Percentiles rank a stretch among this genome's conserved stretches.
Conservation (phyloP, 306 rosid species). For the Begonia loranthoides region DNA sequence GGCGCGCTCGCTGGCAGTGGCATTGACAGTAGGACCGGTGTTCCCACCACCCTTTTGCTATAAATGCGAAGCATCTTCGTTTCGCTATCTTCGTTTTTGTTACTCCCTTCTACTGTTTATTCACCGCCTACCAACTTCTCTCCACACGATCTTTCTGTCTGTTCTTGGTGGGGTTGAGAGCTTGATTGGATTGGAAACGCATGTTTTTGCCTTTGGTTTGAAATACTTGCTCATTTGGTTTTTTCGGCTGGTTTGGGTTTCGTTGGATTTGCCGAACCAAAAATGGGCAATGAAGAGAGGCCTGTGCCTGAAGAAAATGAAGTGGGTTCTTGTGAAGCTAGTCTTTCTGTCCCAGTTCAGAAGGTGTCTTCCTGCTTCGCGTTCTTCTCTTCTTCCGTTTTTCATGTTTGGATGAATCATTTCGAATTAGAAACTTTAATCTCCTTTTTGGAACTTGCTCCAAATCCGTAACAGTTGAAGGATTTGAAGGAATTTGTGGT, state of each 20-base stretch:
- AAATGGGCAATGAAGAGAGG: conserved; percentile 37
- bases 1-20: conserved; percentile 14
- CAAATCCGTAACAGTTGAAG: too few relatives aligned
- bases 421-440: not conserved
- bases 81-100: not conserved
- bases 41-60: conserved; percentile 18
- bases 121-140: not conserved
- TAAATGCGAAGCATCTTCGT: conserved; percentile 17
- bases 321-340: conserved; percentile 19
- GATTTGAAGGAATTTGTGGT: too few relatives aligned
- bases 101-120: conserved; percentile 3
- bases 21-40: conserved; percentile 24
- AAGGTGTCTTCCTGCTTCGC: conserved; percentile 19
- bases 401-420: not conserved
- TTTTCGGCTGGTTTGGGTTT: conserved; percentile 2
- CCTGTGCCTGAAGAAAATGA: conserved; percentile 16
- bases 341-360: conserved; percentile 24
- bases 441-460: too few relatives aligned
- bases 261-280: conserved; percentile 13
- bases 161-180: not conserved
- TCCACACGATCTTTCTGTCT: conserved; percentile 4
- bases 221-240: not conserved
- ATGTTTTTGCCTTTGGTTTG: not conserved
- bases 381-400: not conserved
- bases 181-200: too few relatives aligned